phyloP scores from a whole-genome alignment of 345 rosid genomes.

The Hevea brasiliensis region DNA sequence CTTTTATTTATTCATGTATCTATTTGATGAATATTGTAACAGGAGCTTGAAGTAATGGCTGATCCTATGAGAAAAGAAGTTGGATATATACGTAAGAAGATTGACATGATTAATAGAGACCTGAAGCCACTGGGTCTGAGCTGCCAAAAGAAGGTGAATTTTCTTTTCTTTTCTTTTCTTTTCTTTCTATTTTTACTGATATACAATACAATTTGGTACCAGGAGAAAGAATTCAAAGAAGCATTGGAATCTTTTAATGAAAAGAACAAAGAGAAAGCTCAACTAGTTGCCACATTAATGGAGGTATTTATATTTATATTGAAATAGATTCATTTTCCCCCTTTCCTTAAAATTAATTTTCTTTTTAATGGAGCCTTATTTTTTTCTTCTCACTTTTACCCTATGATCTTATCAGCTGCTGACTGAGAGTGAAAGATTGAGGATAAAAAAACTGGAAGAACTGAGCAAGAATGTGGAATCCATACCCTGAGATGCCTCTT shows the following conservation, averaged over 20 bases:
- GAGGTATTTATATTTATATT: no score
- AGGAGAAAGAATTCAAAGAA: constrained; percentile 81
- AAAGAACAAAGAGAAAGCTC: constrained; percentile 70
- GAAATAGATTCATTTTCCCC: no score
- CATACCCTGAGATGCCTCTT: background rate
- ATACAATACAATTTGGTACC: background rate
- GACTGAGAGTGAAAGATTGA: constrained; percentile 63
- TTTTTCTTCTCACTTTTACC: background rate
- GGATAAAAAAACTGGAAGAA: constrained; percentile 76
- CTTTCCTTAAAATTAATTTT: no score
- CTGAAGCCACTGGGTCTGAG: constrained; percentile 66
- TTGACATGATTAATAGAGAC: constrained; percentile 65
- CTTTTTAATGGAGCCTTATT: no score
- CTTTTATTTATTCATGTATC: no score
- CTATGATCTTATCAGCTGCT: constrained; percentile 38
- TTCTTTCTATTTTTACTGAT: no score
- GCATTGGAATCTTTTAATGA: constrained; percentile 71
- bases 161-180: no score
- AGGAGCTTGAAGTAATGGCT: constrained; percentile 73
- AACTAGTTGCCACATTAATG: constrained; percentile 42
- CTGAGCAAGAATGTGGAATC: constrained; percentile 60
- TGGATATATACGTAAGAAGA: constrained; percentile 58
- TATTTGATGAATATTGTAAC: no score
- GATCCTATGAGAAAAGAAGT: constrained; percentile 86
- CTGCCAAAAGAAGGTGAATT: constrained; percentile 74